Base-by-base conservation (phyloP, 2,329 filamentous ascomycete genomes). In the Albifimbria verrucaria region DNA sequence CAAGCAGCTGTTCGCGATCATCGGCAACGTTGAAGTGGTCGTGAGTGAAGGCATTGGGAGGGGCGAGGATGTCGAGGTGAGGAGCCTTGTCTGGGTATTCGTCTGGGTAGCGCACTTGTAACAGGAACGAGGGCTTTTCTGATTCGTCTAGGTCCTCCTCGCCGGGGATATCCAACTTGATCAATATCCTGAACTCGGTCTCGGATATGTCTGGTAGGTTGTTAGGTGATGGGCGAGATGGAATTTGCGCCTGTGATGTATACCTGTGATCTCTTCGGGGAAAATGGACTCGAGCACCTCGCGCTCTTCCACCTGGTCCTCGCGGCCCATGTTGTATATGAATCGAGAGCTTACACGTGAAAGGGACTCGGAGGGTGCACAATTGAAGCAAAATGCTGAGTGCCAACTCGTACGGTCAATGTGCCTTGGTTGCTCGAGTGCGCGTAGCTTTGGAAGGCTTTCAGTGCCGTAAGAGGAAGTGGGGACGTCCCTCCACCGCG, bases 211-310 rank as follows among this genome's bases (percentile, higher is more conserved):
- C 94, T 94, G n/a, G 68, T 23, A 17, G 24, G 32, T 50, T 48
- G 36, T 32, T 39, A 3, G 20, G 15, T 15, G 48, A 18, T 23
- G 21, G 23, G 44, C 7, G 41, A 45, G 26, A 49, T 41, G 4
- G 15, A 15, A 12, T 15, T 17, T 28, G 25, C 15, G 25, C 32
- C 5, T 22, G 25, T 10, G 4, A 11, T 48, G 17, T 71, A 47
- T 66, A 93, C 92, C 89, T 81, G 87, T 93, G 62, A 99, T 96
- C 76, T 99, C 94, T 55, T 99, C 93, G 1, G 94, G 92, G 63
- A 97, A 99, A 67, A 99, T 99, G 56, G 93, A 97, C 68, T 96
- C 91, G 68, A 99, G 90, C 63, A 99, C 93, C 73, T 99, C 94
- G 57, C 92, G 87, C 81, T 99, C 94, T 76, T 99, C 94, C 60